Percentiles rank a stretch among this genome's conserved stretches.
Conservation (phyloP, 192 early-diverging fungal species). For the Pilaira anomala region DNA sequence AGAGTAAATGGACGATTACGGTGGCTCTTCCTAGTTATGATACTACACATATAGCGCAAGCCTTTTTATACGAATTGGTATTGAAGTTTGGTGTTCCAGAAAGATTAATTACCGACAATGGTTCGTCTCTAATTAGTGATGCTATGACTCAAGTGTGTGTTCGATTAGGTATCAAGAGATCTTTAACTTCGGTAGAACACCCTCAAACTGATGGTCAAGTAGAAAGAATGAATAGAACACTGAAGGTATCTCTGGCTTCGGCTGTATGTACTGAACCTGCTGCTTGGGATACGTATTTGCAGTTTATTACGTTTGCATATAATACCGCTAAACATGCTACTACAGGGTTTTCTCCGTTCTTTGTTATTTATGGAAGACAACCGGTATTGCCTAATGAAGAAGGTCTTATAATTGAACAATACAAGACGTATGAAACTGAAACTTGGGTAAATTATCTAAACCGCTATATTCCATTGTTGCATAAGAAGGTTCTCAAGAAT, state of each 20-base stretch:
- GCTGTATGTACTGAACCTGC: not conserved
- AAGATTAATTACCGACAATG: slow-evolving; percentile 8
- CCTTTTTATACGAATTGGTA: not conserved
- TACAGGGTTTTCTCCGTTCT: not conserved
- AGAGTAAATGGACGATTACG: slow-evolving; percentile 11
- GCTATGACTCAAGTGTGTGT: not conserved
- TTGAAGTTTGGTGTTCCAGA: not conserved
- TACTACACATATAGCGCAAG: not conserved
- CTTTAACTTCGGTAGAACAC: slow-evolving; percentile 8
- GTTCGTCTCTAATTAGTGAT: not conserved
- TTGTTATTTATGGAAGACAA: slow-evolving; percentile 11
- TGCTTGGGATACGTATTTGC: not conserved
- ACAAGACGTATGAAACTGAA: slow-evolving; percentile 15
- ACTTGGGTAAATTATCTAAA: not conserved
- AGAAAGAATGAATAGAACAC: slow-evolving; percentile 4
- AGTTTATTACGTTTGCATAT: slow-evolving; percentile 11
- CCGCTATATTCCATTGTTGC: not conserved
- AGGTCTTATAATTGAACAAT: not conserved
- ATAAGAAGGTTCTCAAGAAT: not conserved
- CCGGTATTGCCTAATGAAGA: not conserved
- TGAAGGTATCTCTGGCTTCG: not conserved
- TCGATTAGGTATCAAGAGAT: slow-evolving; percentile 1
- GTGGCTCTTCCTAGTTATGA: not conserved
- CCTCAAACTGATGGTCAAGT: slow-evolving; percentile 18
- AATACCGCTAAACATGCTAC: slow-evolving; percentile 11